These are phyloP conservation scores for Dothistroma septosporum DNA, from an alignment of 2,329 filamentous ascomycete species.

Conservation along the genomic window DNA sequence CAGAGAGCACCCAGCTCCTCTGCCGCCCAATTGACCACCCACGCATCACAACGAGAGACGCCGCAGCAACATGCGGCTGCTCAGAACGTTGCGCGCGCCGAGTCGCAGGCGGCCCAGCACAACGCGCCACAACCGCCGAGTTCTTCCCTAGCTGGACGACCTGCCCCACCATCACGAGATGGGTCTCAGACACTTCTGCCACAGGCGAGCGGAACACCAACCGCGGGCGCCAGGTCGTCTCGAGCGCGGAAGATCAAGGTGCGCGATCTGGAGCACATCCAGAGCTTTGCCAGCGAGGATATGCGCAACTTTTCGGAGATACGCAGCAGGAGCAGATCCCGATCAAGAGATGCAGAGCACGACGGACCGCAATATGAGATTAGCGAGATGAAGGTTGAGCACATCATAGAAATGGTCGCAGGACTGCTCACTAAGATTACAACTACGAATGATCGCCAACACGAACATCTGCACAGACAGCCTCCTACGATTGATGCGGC, in stretches of 20 bases:
- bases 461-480: constrained; percentile 80
- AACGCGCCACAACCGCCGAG: constrained; percentile 20
- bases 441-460: constrained; percentile 89
- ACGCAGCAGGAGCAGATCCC: constrained; percentile 36
- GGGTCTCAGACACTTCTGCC: constrained; percentile 10
- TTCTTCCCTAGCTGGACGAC: constrained; percentile 27
- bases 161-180: constrained; percentile 29
- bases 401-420: constrained; percentile 99
- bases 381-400: constrained; percentile 91
- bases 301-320: constrained; percentile 54
- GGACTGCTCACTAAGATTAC: constrained; percentile 95
- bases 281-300: constrained; percentile 79
- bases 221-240: constrained; percentile 31
- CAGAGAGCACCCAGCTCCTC: constrained; percentile 33
- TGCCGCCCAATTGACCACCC: constrained; percentile 15
- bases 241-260: constrained; percentile 68
- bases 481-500: constrained; percentile 59
- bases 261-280: constrained; percentile 84
- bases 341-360: constrained; percentile 44
- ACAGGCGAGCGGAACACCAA: constrained; percentile 29
- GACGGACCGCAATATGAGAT: constrained; percentile 77
- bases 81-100: constrained; percentile 13
- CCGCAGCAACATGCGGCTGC: constrained; percentile 13
- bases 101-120: constrained; percentile 18
- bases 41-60: constrained; percentile 9